Percentiles rank a stretch among this genome's conserved stretches.
These are phyloP conservation scores for Picochlorum sp. DNA, from an alignment of 139 green algal genomes.

Conservation along the genomic window DNA sequence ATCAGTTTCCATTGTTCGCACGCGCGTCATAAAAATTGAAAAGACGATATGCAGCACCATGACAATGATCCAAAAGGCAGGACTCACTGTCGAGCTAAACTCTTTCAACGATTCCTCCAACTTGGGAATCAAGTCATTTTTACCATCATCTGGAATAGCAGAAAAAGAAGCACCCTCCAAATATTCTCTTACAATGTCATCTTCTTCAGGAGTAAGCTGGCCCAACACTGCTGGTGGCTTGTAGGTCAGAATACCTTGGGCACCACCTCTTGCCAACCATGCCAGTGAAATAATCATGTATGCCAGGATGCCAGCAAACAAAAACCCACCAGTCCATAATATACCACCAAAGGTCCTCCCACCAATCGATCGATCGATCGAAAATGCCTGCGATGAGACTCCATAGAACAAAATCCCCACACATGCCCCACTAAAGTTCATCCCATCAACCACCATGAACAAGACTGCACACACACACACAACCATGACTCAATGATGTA, in stretches of 20 bases:
- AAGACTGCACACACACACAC: not conserved
- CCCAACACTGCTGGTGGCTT: not conserved
- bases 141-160: not conserved
- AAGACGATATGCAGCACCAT: constrained; percentile 9
- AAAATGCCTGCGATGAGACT: not conserved
- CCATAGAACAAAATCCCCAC: not conserved
- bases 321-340: not conserved
- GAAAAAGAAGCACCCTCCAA: not conserved
- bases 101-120: not conserved
- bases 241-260: not conserved
- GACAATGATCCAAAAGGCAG: constrained; percentile 10
- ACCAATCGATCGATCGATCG: not conserved
- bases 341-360: not conserved
- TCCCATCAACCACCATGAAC: not conserved
- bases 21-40: not conserved
- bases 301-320: not conserved
- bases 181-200: not conserved
- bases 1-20: not conserved
- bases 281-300: not conserved
- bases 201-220: not conserved
- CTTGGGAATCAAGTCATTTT: not conserved
- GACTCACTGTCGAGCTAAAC: not conserved
- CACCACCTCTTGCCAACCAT: not conserved
- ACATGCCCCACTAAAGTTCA: not conserved
- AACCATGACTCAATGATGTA: not conserved